Evolutionary conservation across 352 stramenopile genomes (phyloP), one percentile per base, ranked within the genome.

Genomic region (Phytopythium cucurbitacearum): DNA sequence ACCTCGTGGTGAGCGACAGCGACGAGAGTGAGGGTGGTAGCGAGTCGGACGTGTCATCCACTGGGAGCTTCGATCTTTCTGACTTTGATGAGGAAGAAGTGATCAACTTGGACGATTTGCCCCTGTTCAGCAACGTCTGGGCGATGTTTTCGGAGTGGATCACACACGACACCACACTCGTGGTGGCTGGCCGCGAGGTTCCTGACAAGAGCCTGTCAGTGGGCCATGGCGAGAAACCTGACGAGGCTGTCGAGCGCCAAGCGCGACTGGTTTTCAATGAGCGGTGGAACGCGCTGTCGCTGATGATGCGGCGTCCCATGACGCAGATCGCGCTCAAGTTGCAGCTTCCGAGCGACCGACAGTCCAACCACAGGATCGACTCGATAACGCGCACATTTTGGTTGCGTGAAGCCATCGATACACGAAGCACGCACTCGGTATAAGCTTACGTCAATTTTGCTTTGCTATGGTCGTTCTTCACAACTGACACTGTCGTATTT

Each of bases 1-100:
- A 67, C 28, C 57, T 90, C 49, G 61, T 87, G 5, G 76, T 90
- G 16, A 89, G 76, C 36, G 80, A 89, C 54, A 92, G 82, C 39
- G 82, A 90, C 48, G 76, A 90, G 53, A 88, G 77, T 44, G 70
- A 81, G 28, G 57, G 64, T 7, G 62, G 68, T n/a, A 76, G 59
- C 53, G 67, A 80, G n/a, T 62, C 67, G 41, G 67, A 70, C 10
- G 65, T 61, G 1, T 87, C 76, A 8, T 87, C 79, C 0, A 61
- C 63, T 3, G 71, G 48, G 51, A 90, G 79, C 64, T 79, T 82
- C 21, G 75, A 70, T 11, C 66, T 85, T 15, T 85, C 79, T 0
- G 82, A 90, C 45, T 83, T 76, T 60, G 79, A 89, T 36, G 77
- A 89, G 5, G 75, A 91, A 11, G 73, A 86, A 53, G 67, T 86